phyloP scores from a whole-genome alignment of 306 rosid species.

The Pyrus bretschneideri region DNA sequence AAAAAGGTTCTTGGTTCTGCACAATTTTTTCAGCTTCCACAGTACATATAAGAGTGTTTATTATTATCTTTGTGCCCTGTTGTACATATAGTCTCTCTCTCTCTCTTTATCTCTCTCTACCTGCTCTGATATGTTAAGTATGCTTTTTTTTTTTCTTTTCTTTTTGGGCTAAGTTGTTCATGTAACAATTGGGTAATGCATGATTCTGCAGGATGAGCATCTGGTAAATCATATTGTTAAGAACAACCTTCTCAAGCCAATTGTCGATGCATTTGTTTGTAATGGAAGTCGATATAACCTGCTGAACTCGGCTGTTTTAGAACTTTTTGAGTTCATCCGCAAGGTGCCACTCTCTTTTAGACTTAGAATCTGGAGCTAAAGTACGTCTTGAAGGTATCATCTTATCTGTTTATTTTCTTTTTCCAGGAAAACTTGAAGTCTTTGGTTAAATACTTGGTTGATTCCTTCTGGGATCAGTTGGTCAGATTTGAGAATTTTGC shows the following conservation, averaged over 20 bases:
- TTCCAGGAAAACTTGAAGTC: conserved; percentile 73
- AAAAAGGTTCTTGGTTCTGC: neutral
- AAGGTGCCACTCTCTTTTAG: conserved; percentile 48
- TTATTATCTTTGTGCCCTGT: neutral
- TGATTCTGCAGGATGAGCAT: conserved; percentile 83
- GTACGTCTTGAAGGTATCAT: conserved; percentile 4
- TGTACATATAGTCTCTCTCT: neutral
- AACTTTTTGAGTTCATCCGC: conserved; percentile 75
- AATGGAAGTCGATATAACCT: conserved; percentile 95
- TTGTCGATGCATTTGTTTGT: conserved; percentile 66
- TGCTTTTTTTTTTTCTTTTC: neutral
- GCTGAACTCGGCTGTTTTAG: conserved; percentile 85
- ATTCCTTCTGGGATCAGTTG: conserved; percentile 84
- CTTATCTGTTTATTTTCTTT: conserved; percentile 7
- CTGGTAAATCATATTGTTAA: conserved; percentile 59
- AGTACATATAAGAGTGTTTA: neutral
- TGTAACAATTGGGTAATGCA: conserved; percentile 9
- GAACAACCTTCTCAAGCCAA: conserved; percentile 79
- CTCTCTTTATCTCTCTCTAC: neutral
- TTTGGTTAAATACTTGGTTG: conserved; percentile 58
- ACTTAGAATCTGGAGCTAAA: conserved; percentile 6
- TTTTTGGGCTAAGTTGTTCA: neutral
- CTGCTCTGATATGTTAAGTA: neutral
- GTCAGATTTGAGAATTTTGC: conserved; percentile 59
- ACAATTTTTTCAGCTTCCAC: neutral